These are phyloP conservation scores for Penicillium argentinense DNA, from an alignment of 495 filamentous ascomycete species.

Conservation along the genomic window DNA sequence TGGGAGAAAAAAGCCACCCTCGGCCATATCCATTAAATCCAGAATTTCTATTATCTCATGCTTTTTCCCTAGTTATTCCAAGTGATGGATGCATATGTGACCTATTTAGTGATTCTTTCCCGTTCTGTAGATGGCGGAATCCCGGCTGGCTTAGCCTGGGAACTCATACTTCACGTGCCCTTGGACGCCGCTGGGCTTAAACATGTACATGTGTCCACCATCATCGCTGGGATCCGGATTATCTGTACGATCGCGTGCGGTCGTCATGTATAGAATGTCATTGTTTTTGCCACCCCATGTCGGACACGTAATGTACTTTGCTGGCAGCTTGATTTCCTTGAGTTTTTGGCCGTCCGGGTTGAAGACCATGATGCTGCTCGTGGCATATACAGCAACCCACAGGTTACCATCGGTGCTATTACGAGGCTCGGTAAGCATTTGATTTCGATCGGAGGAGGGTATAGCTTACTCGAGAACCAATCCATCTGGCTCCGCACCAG, in stretches of 20 bases:
- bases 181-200: background rate
- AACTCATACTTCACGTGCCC: conserved; percentile 23
- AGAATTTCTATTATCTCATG: too few species aligned
- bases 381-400: conserved; percentile 20
- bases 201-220: conserved; percentile 23
- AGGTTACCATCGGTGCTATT: conserved; percentile 16
- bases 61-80: too few species aligned
- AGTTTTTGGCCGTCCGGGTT: conserved; percentile 12
- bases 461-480: conserved; percentile 25
- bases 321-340: conserved; percentile 17
- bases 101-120: too few species aligned
- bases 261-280: conserved; percentile 13
- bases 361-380: conserved; percentile 17
- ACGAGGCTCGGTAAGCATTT: background rate
- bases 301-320: conserved; percentile 15
- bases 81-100: too few species aligned
- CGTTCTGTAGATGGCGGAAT: too few species aligned
- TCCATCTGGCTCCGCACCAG: conserved; percentile 26
- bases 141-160: conserved; percentile 5
- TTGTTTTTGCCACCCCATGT: conserved; percentile 14
- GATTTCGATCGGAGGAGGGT: background rate
- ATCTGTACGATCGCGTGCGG: conserved; percentile 8
- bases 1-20: too few species aligned
- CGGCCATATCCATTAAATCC: too few species aligned
- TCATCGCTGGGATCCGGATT: conserved; percentile 15